phyloP scores from a whole-genome alignment of 192 early-diverging fungal species.

The Jimgerdemannia lactiflua region DNA sequence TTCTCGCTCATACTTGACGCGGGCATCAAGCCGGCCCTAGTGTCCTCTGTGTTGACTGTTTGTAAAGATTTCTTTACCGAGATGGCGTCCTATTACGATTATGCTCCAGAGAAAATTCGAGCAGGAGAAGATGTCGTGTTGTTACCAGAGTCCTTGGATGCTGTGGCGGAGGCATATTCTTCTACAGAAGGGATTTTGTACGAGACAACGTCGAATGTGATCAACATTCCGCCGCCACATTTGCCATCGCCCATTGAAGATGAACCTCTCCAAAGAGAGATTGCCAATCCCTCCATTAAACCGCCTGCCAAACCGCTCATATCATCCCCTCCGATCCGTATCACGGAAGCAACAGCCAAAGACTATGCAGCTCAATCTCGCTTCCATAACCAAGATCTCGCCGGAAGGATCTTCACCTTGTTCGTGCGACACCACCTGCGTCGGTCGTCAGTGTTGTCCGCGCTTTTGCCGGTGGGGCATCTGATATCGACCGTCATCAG shows the following conservation, averaged over 20 bases:
- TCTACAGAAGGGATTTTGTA: not conserved
- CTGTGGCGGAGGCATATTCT: not conserved
- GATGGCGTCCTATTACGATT: not conserved
- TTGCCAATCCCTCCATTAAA: not conserved
- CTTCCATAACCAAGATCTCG: not conserved
- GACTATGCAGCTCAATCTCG: not conserved
- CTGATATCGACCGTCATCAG: not conserved
- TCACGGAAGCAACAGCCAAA: not conserved
- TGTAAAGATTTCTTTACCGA: not conserved
- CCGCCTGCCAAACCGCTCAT: not conserved
- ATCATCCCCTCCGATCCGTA: not conserved
- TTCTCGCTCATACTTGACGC: not conserved
- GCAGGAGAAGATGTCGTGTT: not conserved
- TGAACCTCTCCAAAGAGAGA: not conserved
- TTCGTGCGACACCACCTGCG: not conserved
- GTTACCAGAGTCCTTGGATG: not conserved
- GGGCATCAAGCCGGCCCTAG: not conserved
- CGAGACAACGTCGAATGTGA: not conserved
- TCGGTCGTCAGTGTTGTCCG: not conserved
- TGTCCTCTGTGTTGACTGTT: not conserved
- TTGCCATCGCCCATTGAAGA: not conserved
- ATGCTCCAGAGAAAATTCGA: not conserved
- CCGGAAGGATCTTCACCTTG: not conserved
- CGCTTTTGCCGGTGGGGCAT: not conserved
- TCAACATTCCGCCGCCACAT: not conserved